Evolutionary conservation across 768 basidiomycete genomes (phyloP).

Genomic region (Hortiboletus campestris): DNA sequence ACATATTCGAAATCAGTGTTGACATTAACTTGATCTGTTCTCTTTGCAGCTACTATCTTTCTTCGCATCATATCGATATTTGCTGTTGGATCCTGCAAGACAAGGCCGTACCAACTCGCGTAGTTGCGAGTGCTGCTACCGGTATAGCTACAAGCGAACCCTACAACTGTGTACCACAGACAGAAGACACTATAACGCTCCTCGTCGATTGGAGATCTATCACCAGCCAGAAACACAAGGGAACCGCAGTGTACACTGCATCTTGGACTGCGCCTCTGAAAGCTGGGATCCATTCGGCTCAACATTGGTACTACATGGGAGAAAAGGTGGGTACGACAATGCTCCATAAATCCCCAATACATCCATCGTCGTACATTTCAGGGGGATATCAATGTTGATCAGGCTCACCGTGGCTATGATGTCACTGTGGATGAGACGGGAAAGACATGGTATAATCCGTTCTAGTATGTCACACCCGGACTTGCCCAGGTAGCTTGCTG

Average conservation of each 20-base stretch:
- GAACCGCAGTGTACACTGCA: constrained; percentile 90
- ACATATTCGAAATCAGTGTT: not conserved
- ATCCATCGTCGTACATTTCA: constrained; percentile 28
- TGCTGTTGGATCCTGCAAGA: constrained; percentile 83
- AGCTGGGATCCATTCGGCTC: constrained; percentile 85
- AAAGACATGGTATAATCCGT: constrained; percentile 85
- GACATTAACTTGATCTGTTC: not conserved
- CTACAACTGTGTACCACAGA: constrained; percentile 80
- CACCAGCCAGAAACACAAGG: constrained; percentile 69
- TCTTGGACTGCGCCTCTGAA: constrained; percentile 93
- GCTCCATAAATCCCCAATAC: not conserved
- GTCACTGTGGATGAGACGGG: constrained; percentile 83
- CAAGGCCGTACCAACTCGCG: constrained; percentile 74
- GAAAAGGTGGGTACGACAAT: constrained; percentile 58
- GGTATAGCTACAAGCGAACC: constrained; percentile 90
- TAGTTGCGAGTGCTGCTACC: constrained; percentile 86
- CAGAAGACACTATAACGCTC: constrained; percentile 94
- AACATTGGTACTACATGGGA: constrained; percentile 95
- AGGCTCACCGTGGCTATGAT: constrained; percentile 92
- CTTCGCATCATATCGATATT: constrained; percentile 92
- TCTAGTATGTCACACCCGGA: constrained; percentile 64
- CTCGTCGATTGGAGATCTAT: constrained; percentile 91
- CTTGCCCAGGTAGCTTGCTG: not conserved
- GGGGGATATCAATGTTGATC: constrained; percentile 92
- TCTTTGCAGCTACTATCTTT: constrained; percentile 79